Evolutionary conservation across 371 early-diverging fungal genomes (phyloP), one percentile per base, ranked within the genome.

Genomic region (Conidiobolus incongruus): DNA sequence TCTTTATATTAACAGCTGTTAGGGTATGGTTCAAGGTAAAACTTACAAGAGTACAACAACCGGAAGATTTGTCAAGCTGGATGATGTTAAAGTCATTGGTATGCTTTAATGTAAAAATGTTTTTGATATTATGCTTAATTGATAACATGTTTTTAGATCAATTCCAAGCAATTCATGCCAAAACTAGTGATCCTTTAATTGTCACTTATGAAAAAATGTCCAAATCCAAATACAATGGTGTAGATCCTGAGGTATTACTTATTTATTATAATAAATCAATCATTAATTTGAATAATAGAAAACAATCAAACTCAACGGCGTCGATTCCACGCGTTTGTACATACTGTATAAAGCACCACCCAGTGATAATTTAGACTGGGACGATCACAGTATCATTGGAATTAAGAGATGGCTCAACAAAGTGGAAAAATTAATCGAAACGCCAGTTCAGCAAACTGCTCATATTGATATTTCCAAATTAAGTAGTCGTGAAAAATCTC

Each of bases 161-260:
- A 19, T 37, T 37, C 8, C 57, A 65, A 8, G 78, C 78, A 6
- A 67, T 60, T 24, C 66, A 79, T 15, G 63, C 57, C 24, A 60
- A 60, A 13, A 78, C 82, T 4, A 79, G 80, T 22, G 51, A 65
- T 47, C 35, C 50, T 15, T 74, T 85, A 0, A 46, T 54, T 1
- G 58, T 73, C 13, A 65, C 77, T 12, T 87, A 65, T 54, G 92
- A 93, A 52, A 93, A 93, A 50, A 93, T 93, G 94, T 81, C 81
- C 49, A 93, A 91, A 59, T 82, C 85, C 38, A 93, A 93, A 63
- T 77, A 72, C 56, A 93, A 93, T 50, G 94, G 94, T 19, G 78
- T 89, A 1, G 82, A 87, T 52, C 94, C 94, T 0, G 61, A 61
- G 38, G 77, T 72, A 64, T 43, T 13, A 3, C 44, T 17, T 20